These are phyloP conservation scores for Xylariaceae sp. DNA, from an alignment of 2,329 filamentous ascomycete genomes.

Conservation along the genomic window DNA sequence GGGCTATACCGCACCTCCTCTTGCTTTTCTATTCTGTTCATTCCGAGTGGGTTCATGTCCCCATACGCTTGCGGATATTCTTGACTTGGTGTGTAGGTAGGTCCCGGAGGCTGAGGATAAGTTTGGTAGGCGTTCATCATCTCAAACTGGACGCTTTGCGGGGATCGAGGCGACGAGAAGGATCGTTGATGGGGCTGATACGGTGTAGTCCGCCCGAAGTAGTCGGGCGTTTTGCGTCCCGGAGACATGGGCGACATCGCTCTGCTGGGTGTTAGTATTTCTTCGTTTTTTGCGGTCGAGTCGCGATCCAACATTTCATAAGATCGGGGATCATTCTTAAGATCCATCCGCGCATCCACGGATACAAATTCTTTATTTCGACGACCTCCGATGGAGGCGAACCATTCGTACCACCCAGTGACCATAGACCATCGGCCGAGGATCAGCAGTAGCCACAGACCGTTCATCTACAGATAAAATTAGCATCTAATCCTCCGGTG, in stretches of 20 bases:
- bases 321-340: constrained; percentile 69
- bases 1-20: constrained; percentile 30
- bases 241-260: constrained; percentile 47
- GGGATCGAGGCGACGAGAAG: constrained; percentile 62
- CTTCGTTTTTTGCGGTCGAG: constrained; percentile 52
- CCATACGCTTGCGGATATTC: constrained; percentile 41
- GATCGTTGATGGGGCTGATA: constrained; percentile 63
- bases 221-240: constrained; percentile 51
- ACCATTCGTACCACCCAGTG: constrained; percentile 77
- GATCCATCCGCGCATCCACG: constrained; percentile 73
- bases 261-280: constrained; percentile 58
- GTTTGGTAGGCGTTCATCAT: constrained; percentile 49
- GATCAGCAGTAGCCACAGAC: constrained; percentile 83
- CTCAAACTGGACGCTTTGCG: constrained; percentile 53
- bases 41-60: constrained; percentile 60
- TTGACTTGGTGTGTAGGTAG: constrained; percentile 22
- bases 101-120: constrained; percentile 37
- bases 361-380: constrained; percentile 85
- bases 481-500: constrained; percentile 4
- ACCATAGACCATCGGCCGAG: constrained; percentile 87
- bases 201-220: constrained; percentile 60
- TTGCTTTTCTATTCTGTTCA: constrained; percentile 59
- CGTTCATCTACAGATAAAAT: constrained; percentile 67
- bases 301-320: constrained; percentile 81
- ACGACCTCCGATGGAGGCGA: constrained; percentile 54